Conservation (phyloP, 352 stramenopile species). For the Phytophthora cactorum region DNA sequence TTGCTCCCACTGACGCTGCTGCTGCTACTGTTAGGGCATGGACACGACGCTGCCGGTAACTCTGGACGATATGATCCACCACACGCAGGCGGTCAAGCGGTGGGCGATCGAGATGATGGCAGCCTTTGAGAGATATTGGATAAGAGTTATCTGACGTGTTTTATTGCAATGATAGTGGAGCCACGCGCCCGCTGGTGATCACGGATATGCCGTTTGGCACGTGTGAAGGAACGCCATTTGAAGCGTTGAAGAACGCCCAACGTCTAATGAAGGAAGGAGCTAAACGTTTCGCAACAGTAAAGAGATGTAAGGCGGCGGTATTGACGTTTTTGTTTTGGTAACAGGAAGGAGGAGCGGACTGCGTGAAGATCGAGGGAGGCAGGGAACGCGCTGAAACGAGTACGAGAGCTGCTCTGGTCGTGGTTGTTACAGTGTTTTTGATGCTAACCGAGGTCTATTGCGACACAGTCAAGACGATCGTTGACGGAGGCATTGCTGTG, state of each 20-base stretch:
- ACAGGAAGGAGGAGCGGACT: constrained; percentile 97
- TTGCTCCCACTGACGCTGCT: not conserved
- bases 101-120: constrained; percentile 28
- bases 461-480: constrained; percentile 64
- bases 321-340: constrained; percentile 2
- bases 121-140: not conserved
- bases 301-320: not conserved
- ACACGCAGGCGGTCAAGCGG: constrained; percentile 95
- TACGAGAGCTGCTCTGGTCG: constrained; percentile 23
- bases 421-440: not conserved
- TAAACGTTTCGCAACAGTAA: not conserved
- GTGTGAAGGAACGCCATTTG: constrained; percentile 92
- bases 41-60: constrained; percentile 94
- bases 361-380: constrained; percentile 98
- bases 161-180: constrained; percentile 53
- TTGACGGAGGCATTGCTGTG: constrained; percentile 93
- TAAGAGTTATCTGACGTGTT: not conserved
- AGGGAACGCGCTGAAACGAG: constrained; percentile 76
- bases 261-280: constrained; percentile 84
- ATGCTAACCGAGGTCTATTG: not conserved
- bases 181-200: constrained; percentile 92
- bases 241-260: constrained; percentile 96
- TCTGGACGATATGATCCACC: constrained; percentile 98
- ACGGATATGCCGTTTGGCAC: constrained; percentile 99
- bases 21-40: constrained; percentile 60